Evolutionary conservation across 768 basidiomycete species (phyloP).

Genomic region (Wakefieldia striispora): DNA sequence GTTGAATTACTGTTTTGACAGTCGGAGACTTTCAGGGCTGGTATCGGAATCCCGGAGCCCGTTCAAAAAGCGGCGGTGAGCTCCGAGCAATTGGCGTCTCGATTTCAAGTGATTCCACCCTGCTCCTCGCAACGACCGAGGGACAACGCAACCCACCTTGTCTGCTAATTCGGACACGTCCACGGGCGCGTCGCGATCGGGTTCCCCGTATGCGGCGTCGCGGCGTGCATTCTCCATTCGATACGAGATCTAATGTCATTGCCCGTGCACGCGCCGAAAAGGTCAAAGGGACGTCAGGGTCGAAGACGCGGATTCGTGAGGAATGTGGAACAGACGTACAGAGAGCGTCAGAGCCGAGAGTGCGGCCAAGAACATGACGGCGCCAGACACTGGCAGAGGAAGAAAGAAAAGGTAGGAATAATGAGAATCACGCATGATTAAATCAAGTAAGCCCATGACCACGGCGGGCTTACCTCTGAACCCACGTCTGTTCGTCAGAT

Average conservation of each 20-base stretch:
- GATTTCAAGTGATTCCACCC: too few relatives aligned
- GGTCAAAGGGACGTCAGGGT: too few relatives aligned
- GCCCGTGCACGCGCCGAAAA: background rate
- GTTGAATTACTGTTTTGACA: too few relatives aligned
- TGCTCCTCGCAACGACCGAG: too few relatives aligned
- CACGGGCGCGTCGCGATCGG: constrained; percentile 46
- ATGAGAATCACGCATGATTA: too few relatives aligned
- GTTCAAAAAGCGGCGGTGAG: background rate
- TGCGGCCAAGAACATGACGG: constrained; percentile 25
- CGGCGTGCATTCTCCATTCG: constrained; percentile 58
- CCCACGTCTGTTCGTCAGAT: background rate
- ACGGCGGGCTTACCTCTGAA: background rate
- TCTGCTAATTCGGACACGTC: constrained; percentile 67
- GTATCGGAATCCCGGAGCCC: constrained; percentile 64
- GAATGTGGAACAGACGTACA: constrained; percentile 8
- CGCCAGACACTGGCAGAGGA: constrained; percentile 14
- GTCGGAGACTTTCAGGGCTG: constrained; percentile 26
- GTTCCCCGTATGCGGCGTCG: constrained; percentile 52
- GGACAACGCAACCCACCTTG: constrained; percentile 27
- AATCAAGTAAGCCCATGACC: background rate
- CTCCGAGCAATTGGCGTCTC: too few relatives aligned
- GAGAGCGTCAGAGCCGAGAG: constrained; percentile 18
- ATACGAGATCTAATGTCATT: constrained; percentile 51
- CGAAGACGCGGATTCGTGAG: too few relatives aligned
- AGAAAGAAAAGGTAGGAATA: too few relatives aligned